phyloP scores from a whole-genome alignment of 2,329 filamentous ascomycete species.

The Podosphaera aphanis region DNA sequence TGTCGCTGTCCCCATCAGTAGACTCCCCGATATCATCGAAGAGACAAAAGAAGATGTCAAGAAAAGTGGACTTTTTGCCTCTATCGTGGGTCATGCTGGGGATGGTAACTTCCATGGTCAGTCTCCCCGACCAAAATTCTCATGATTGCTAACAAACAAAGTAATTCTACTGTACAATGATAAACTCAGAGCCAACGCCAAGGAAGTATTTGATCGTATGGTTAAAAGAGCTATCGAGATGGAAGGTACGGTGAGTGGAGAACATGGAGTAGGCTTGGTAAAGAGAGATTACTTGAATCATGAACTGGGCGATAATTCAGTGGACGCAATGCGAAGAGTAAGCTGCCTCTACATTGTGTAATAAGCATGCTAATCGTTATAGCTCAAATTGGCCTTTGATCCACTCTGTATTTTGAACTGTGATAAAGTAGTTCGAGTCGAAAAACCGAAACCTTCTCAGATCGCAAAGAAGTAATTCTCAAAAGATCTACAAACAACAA shows the following conservation, averaged over 20 bases:
- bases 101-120: constrained; percentile 55
- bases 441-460: constrained; percentile 27
- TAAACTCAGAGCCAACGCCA: constrained; percentile 40
- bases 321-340: constrained; percentile 66
- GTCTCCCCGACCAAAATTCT: constrained; percentile 1
- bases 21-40: constrained; percentile 52
- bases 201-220: constrained; percentile 58
- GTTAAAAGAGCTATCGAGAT: constrained; percentile 66
- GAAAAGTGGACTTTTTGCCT: constrained; percentile 31
- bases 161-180: constrained; percentile 40
- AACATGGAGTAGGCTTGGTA: constrained; percentile 64
- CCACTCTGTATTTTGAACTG: constrained; percentile 43
- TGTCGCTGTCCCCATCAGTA: constrained; percentile 60
- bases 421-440: constrained; percentile 43
- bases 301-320: constrained; percentile 49
- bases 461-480: constrained; percentile 21
- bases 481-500: background rate
- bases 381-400: constrained; percentile 65
- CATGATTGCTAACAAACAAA: constrained; percentile 2
- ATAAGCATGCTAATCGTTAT: constrained; percentile 2
- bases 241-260: constrained; percentile 68
- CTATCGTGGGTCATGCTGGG: constrained; percentile 48
- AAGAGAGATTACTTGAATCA: constrained; percentile 67
- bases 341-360: background rate
- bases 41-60: constrained; percentile 42